Evolutionary conservation across 2,329 filamentous ascomycete genomes (phyloP).

Genomic region (Claviceps purpurea): DNA sequence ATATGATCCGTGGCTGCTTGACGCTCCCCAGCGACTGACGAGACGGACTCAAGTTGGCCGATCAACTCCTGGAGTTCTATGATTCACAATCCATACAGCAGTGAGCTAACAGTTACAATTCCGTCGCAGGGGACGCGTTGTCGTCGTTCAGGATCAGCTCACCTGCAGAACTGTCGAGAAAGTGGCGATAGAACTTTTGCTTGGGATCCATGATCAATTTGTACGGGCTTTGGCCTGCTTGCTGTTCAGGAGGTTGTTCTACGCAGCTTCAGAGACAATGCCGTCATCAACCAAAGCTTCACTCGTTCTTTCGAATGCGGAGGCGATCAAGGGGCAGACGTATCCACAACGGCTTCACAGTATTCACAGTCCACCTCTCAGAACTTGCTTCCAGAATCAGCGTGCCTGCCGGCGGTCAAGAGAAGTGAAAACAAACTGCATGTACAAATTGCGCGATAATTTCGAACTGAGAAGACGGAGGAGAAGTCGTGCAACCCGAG

Average conservation of each 20-base stretch:
- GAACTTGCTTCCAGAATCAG: no score
- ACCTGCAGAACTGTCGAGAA: slow-evolving; percentile 64
- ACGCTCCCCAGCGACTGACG: slow-evolving; percentile 55
- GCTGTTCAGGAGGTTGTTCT: not conserved
- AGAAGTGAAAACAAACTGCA: no score
- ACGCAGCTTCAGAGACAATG: not conserved
- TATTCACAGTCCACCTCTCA: no score
- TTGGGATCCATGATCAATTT: slow-evolving; percentile 33
- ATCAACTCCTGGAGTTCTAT: slow-evolving; percentile 68
- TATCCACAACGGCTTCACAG: no score
- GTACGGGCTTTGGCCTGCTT: not conserved
- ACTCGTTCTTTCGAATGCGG: not conserved
- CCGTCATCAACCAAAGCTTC: not conserved
- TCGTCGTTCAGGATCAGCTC: slow-evolving; percentile 14
- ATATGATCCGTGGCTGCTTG: slow-evolving; percentile 71
- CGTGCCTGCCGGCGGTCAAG: no score
- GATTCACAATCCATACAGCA: not conserved
- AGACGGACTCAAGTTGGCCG: slow-evolving; percentile 47
- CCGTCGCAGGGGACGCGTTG: not conserved
- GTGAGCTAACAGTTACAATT: not conserved
- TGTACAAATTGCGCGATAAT: no score
- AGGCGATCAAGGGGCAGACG: no score
- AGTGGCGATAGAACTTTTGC: slow-evolving; percentile 74
- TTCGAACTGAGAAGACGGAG: no score
- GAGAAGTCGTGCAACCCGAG: no score